These are phyloP conservation scores for Globisporangium uncinulatum DNA, from an alignment of 352 stramenopile species.

Conservation along the genomic window DNA sequence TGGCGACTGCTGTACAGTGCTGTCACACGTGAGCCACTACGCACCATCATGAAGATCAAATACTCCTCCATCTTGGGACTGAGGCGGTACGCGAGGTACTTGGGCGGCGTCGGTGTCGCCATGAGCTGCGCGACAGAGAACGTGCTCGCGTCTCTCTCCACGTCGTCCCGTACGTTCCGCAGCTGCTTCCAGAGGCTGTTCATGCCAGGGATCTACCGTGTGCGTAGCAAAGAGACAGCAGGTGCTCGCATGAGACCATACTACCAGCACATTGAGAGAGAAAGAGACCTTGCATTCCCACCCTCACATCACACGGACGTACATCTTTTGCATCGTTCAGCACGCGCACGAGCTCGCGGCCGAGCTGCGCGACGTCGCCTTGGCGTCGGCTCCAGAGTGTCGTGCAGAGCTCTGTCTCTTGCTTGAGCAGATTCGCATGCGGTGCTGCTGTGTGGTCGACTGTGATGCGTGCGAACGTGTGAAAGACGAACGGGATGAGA, in stretches of 20 bases:
- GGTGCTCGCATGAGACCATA: background rate
- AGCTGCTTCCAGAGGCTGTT: constrained; percentile 78
- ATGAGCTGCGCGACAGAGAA: constrained; percentile 74
- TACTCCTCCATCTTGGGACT: constrained; percentile 86
- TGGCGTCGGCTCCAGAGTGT: constrained; percentile 68
- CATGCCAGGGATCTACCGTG: constrained; percentile 64
- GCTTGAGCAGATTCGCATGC: constrained; percentile 61
- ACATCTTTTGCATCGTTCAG: constrained; percentile 81
- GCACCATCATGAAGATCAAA: constrained; percentile 82
- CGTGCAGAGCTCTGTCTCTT: constrained; percentile 76
- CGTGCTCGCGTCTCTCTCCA: constrained; percentile 41
- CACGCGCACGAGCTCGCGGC: constrained; percentile 73
- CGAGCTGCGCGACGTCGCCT: constrained; percentile 57
- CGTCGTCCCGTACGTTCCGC: constrained; percentile 54
- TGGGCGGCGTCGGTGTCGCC: constrained; percentile 59
- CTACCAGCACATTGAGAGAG: background rate
- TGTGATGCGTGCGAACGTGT: constrained; percentile 68
- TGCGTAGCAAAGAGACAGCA: background rate
- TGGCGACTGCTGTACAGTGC: no score
- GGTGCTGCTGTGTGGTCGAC: constrained; percentile 50
- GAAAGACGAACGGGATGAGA: constrained; percentile 78
- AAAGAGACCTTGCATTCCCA: background rate
- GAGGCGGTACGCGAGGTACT: constrained; percentile 73
- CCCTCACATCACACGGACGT: constrained; percentile 19
- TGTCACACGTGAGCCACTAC: background rate